A percentile compares a stretch with the other conserved stretches of the same genome.
phyloP scores from a whole-genome alignment of 1,284 basidiomycete genomes.

The Trichosporon faecale region DNA sequence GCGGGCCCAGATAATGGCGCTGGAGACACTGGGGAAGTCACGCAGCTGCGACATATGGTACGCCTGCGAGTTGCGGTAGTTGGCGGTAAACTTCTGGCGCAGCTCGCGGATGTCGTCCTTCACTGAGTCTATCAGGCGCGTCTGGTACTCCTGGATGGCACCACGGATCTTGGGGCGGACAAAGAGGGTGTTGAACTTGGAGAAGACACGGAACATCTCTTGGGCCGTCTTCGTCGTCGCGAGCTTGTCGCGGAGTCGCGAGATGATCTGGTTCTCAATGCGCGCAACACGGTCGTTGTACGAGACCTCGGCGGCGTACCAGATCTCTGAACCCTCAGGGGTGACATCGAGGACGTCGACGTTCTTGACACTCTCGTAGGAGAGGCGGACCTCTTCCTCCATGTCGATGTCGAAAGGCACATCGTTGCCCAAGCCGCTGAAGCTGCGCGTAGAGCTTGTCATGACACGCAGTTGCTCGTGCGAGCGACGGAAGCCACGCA shows the following conservation, averaged over 20 bases:
- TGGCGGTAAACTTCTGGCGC: constrained; percentile 94
- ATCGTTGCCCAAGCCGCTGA: constrained; percentile 69
- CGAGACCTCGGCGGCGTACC: constrained; percentile 92
- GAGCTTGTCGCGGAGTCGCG: constrained; percentile 80
- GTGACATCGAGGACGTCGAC: constrained; percentile 95
- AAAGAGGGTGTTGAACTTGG: constrained; percentile 96
- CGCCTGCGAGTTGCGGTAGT: constrained; percentile 91
- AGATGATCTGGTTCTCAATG: constrained; percentile 98
- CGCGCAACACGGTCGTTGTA: constrained; percentile 97
- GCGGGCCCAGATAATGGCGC: constrained; percentile 96
- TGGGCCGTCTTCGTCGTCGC: constrained; percentile 97
- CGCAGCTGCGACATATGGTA: constrained; percentile 98
- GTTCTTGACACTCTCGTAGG: constrained; percentile 91
- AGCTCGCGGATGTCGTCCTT: constrained; percentile 95
- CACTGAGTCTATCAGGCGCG: constrained; percentile 93
- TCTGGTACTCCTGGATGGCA: constrained; percentile 98
- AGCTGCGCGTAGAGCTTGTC: constrained; percentile 88
- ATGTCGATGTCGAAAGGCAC: constrained; percentile 71
- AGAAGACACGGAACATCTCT: constrained; percentile 99
- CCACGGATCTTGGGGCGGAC: constrained; percentile 97
- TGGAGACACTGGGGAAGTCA: constrained; percentile 92
- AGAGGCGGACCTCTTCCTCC: constrained; percentile 94
- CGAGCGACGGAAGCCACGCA: constrained; percentile 90
- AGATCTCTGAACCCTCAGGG: constrained; percentile 94
- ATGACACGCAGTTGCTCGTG: constrained; percentile 97